Conservation (phyloP, 306 rosid species). For the Cicer pinnatifidum region DNA sequence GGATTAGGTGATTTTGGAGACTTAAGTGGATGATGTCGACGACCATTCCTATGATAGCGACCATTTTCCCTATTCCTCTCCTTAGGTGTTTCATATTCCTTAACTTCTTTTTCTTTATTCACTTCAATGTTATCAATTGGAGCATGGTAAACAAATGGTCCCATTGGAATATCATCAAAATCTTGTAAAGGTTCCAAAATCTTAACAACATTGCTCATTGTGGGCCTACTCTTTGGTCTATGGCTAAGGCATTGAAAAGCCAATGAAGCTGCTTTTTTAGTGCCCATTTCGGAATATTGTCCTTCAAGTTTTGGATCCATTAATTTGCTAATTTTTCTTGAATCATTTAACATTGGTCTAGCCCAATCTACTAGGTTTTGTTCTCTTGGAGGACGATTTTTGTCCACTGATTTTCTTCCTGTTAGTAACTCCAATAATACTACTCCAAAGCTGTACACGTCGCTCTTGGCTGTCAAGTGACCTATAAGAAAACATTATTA, state of each 20-base stretch:
- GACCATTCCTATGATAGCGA: slow-evolving; percentile 32
- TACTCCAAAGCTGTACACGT: slow-evolving; percentile 92
- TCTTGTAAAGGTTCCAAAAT: slow-evolving; percentile 71
- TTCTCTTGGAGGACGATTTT: slow-evolving; percentile 61
- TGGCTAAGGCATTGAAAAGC: slow-evolving; percentile 86
- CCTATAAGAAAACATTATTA: slow-evolving; percentile 47
- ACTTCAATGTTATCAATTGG: slow-evolving; percentile 45
- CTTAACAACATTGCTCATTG: slow-evolving; percentile 71
- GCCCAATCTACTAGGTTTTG: slow-evolving; percentile 87
- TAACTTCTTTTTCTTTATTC: slow-evolving; percentile 37
- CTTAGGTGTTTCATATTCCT: slow-evolving; percentile 44
- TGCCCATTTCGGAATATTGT: slow-evolving; percentile 71
- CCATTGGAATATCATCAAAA: slow-evolving; percentile 68
- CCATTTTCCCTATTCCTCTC: slow-evolving; percentile 47
- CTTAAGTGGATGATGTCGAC: slow-evolving; percentile 45
- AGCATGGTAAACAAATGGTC: slow-evolving; percentile 70
- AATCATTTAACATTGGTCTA: slow-evolving; percentile 75
- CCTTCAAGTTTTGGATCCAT: slow-evolving; percentile 89
- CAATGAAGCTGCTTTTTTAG: slow-evolving; percentile 76
- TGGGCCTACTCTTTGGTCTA: slow-evolving; percentile 72
- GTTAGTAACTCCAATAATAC: slow-evolving; percentile 76
- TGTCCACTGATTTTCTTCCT: slow-evolving; percentile 81
- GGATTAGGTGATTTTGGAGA: slow-evolving; percentile 54
- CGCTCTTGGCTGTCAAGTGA: slow-evolving; percentile 93
- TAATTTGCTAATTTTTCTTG: slow-evolving; percentile 59